A percentile compares a stretch with the other conserved stretches of the same genome.
Conservation (phyloP, 306 rosid species). For the Vigna mungo region DNA sequence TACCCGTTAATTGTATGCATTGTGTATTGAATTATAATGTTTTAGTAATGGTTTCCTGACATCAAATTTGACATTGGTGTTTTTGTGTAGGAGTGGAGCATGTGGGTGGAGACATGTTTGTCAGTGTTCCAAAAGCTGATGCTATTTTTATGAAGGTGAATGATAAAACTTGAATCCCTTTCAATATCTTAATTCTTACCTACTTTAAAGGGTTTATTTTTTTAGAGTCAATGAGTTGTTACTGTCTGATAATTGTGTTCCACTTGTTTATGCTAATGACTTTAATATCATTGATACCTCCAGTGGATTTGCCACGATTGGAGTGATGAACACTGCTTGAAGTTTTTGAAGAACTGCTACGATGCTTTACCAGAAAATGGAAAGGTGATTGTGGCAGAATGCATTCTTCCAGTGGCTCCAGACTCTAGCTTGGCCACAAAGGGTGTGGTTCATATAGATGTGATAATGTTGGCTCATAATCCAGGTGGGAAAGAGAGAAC, state of each 20-base stretch:
- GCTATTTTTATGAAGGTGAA: too few species aligned
- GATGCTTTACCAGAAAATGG: slow-evolving; percentile 77
- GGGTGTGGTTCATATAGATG: slow-evolving; percentile 74
- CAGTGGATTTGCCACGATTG: slow-evolving; percentile 97
- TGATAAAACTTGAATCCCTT: too few species aligned
- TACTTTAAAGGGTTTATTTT: too few species aligned
- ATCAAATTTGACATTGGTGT: neutral
- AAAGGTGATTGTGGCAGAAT: slow-evolving; percentile 89
- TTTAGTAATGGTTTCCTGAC: too few species aligned
- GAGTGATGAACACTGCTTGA: slow-evolving; percentile 92
- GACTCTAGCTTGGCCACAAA: slow-evolving; percentile 85
- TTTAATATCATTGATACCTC: neutral
- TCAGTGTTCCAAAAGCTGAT: too few species aligned
- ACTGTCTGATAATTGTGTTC: slow-evolving; percentile 26
- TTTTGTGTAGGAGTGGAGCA: slow-evolving; percentile 81
- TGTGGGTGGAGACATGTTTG: slow-evolving; percentile 95
- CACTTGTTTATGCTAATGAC: slow-evolving; percentile 23
- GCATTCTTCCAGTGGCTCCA: slow-evolving; percentile 90
- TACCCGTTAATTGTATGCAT: neutral
- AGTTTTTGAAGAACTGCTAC: slow-evolving; percentile 83
- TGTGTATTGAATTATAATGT: neutral
- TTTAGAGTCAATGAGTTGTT: too few species aligned
- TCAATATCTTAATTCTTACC: too few species aligned
- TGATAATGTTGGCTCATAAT: slow-evolving; percentile 88
- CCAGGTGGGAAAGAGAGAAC: slow-evolving; percentile 98